These are phyloP conservation scores for Lactarius indigo DNA, from an alignment of 768 basidiomycete species.

Conservation along the genomic window DNA sequence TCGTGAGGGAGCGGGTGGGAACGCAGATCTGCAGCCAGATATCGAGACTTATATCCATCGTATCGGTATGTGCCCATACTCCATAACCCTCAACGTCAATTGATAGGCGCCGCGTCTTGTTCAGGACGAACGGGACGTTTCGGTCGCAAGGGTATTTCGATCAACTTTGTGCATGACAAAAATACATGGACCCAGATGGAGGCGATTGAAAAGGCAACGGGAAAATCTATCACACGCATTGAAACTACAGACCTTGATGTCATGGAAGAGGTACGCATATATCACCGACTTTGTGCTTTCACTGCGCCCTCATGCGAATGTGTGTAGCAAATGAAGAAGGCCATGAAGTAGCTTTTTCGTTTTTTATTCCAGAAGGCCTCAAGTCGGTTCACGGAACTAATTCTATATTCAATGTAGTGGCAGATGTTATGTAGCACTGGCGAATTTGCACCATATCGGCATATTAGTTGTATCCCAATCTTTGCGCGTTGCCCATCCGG, in stretches of 20 bases:
- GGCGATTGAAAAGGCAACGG: constrained; percentile 75
- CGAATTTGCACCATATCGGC: constrained; percentile 36
- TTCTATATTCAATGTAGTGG: constrained; percentile 11
- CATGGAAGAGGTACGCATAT: constrained; percentile 78
- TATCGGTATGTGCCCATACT: constrained; percentile 61
- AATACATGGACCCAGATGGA: constrained; percentile 88
- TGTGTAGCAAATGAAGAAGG: constrained; percentile 73
- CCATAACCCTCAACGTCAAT: not conserved
- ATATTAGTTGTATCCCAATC: not conserved
- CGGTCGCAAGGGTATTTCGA: constrained; percentile 93
- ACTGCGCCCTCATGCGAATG: constrained; percentile 3
- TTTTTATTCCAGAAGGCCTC: not conserved
- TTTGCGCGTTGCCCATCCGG: not conserved
- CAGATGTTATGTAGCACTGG: constrained; percentile 28
- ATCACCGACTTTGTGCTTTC: not conserved
- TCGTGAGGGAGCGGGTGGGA: constrained; percentile 42
- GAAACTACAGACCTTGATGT: constrained; percentile 87
- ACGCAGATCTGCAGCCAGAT: constrained; percentile 66
- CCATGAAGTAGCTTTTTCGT: constrained; percentile 50
- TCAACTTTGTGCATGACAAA: constrained; percentile 95
- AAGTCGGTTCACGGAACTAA: constrained; percentile 3
- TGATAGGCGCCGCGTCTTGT: constrained; percentile 1
- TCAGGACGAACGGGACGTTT: constrained; percentile 96
- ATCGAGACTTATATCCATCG: constrained; percentile 98
- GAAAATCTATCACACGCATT: constrained; percentile 77